phyloP scores from a whole-genome alignment of 805 yeast genomes.

The Wickerhamomyces tratensis region DNA sequence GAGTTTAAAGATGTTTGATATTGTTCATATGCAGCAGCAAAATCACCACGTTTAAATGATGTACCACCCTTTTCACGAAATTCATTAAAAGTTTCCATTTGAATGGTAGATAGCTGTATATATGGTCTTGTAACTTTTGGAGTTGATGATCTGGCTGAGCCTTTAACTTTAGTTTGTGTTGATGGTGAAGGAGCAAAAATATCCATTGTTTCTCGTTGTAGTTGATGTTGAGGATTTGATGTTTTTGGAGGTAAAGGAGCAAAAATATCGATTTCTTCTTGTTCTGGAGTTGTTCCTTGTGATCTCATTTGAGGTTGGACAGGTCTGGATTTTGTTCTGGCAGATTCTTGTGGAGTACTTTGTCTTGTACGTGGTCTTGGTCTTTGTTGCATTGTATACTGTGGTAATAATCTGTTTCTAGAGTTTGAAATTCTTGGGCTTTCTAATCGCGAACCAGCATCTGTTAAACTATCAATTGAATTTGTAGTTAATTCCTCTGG shows the following conservation, averaged over 20 bases:
- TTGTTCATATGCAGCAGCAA: conserved; percentile 47
- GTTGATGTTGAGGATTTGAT: background rate
- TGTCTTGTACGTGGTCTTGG: background rate
- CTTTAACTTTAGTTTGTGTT: no score
- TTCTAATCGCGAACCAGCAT: background rate
- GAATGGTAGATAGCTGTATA: conserved; percentile 11
- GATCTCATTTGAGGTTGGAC: no score
- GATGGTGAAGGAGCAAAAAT: background rate
- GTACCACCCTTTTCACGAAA: conserved; percentile 48
- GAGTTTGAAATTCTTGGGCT: background rate
- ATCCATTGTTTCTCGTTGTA: background rate
- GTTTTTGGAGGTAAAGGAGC: conserved; percentile 1
- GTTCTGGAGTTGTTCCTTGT: background rate
- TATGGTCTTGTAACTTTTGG: conserved; percentile 9
- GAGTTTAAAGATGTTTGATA: conserved; percentile 48
- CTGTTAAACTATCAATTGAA: conserved; percentile 6
- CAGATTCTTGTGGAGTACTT: no score
- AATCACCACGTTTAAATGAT: conserved; percentile 77
- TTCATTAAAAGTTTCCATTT: conserved; percentile 29
- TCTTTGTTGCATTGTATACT: background rate
- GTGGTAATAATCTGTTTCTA: no score
- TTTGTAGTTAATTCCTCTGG: conserved; percentile 33
- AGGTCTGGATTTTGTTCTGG: no score
- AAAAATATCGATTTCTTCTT: conserved; percentile 7
- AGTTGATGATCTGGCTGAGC: background rate